Base-by-base conservation (phyloP, 78 protist genomes). In the Dictyostelium purpureum region DNA sequence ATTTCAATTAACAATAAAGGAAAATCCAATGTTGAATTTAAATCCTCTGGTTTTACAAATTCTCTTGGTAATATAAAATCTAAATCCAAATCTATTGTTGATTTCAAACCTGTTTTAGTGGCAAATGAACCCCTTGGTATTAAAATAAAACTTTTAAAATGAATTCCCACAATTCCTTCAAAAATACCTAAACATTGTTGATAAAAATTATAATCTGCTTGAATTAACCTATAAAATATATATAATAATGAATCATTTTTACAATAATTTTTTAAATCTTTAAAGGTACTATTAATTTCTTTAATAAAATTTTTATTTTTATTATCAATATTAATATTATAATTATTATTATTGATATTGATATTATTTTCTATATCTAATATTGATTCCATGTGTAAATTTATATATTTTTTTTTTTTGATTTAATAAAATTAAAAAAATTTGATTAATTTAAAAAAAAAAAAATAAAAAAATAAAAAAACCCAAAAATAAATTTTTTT, bases 101-200 rank as follows among this genome's bases (percentile, higher is more conserved):
- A 24, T 59, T 59, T 59, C 26, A 59, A 59, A 28, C 67, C 67
- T 0, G 67, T 59, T 59, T 59, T 59, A 59, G 33, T 59, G 12
- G 33, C 31, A 59, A 59, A 59, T 59, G 67, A 59, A 59, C 67
- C 67, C 26, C 67, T 59, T 16, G 67, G 67, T 26, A 59, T 59
- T 59, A 59, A 59, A 28, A 59, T 26, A 59, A 16, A 59, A 59
- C 67, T 59, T 59, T 59, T 59, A n/a, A 59, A 59, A 59, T 26
- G 12, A 26, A 26, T 6, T 11, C 67, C 67, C 0, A 59, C 4
- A 1, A 28, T n/a, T 11, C 33, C 67, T 11, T 59, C 67, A 12
- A 59, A 59, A 28, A 59, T 26, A 11, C 14, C 16, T 26, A 59
- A 11, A 59, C 67, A 59, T 26, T 59, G 67, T 59, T 59, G 38